phyloP scores from a whole-genome alignment of 129 eudicot species.

The Flaveria robusta region DNA sequence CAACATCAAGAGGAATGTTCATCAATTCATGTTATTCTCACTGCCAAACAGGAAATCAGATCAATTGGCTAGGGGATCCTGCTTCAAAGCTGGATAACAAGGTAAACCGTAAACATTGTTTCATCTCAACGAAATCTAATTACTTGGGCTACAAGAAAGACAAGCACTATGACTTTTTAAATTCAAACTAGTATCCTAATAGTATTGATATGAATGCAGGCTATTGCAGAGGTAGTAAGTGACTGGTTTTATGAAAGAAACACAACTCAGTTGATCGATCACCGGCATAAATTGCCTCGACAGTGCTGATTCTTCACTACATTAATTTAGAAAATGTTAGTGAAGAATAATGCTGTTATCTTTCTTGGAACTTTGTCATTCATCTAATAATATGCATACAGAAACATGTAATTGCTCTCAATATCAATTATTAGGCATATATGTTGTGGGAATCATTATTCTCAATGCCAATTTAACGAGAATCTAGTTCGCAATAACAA shows the following conservation, averaged over 20 bases:
- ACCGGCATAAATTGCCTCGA: constrained; percentile 27
- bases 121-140: neutral
- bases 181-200: constrained; percentile 7
- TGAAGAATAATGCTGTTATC: neutral
- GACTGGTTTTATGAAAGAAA: constrained; percentile 46
- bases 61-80: constrained; percentile 46
- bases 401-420: neutral
- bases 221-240: constrained; percentile 43
- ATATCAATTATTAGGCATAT: too few species aligned
- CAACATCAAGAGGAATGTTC: constrained; percentile 45
- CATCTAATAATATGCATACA: constrained; percentile 18
- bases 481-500: too few species aligned
- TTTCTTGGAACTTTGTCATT: constrained; percentile 4
- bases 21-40: constrained; percentile 45
- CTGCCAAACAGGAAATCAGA: constrained; percentile 45
- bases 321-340: constrained; percentile 4
- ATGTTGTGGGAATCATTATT: too few species aligned
- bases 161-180: neutral
- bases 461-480: too few species aligned
- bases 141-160: too few species aligned
- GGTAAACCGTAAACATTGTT: constrained; percentile 29
- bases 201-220: constrained; percentile 28
- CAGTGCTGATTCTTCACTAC: constrained; percentile 26
- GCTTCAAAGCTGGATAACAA: constrained; percentile 47
- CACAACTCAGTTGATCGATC: constrained; percentile 39